Evolutionary conservation across 163 green algal genomes (phyloP).

Genomic region (Coccomyxa subellipsoidea): DNA sequence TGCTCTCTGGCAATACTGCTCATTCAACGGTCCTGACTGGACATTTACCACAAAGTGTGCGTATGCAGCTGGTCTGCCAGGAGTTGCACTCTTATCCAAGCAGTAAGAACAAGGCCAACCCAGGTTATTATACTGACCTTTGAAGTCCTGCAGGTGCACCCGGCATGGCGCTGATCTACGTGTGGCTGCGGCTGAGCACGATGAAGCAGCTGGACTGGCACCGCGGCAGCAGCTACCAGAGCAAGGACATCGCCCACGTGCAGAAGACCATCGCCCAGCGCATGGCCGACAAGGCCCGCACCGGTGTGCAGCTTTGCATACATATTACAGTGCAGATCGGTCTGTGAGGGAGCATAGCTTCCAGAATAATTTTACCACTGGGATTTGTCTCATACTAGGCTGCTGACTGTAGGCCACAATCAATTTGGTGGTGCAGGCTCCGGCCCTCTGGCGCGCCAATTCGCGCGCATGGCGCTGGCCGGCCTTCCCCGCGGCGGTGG

Average conservation of each 20-base stretch:
- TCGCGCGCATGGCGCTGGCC: slow-evolving; percentile 63
- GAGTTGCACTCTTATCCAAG: no score
- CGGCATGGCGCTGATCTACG: slow-evolving; percentile 70
- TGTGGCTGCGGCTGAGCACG: slow-evolving; percentile 75
- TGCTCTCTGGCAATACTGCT: no score
- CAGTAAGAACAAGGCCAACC: no score
- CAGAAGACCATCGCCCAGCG: slow-evolving; percentile 72
- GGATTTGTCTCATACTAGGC: no score
- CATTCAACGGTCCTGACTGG: no score
- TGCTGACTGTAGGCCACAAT: no score
- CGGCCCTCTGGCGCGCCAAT: slow-evolving; percentile 38
- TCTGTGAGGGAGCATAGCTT: no score
- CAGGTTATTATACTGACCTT: no score
- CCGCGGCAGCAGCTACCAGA: slow-evolving; percentile 76
- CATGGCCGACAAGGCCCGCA: slow-evolving; percentile 52
- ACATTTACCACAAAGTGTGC: no score
- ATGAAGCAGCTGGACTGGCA: slow-evolving; percentile 82
- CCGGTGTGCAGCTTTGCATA: not conserved
- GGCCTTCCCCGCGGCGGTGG: slow-evolving; percentile 82
- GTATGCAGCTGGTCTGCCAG: no score
- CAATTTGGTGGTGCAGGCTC: slow-evolving; percentile 26
- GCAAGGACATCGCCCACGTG: slow-evolving; percentile 87
- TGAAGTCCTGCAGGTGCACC: slow-evolving; percentile 30
- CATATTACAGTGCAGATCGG: no score
- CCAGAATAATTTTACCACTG: no score